Evolutionary conservation across 2,329 filamentous ascomycete genomes (phyloP).

Genomic region (Alternaria alternata): DNA sequence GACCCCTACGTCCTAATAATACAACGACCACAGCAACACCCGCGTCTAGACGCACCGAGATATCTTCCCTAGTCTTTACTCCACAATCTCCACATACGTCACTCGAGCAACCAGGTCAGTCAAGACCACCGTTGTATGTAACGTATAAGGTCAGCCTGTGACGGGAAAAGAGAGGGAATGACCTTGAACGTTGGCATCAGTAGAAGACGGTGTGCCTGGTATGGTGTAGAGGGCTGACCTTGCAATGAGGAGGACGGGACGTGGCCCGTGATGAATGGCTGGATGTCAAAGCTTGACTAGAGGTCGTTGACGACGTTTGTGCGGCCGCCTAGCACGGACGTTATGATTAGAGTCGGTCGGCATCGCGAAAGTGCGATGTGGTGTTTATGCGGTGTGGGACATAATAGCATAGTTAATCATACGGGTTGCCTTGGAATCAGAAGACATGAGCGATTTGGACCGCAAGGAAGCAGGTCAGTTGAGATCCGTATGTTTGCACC

Average conservation of each 20-base stretch:
- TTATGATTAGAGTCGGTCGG: not conserved
- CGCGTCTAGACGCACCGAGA: not conserved
- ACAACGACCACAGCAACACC: not conserved
- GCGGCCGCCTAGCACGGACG: not conserved
- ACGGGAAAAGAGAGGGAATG: not conserved
- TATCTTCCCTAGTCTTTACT: not conserved
- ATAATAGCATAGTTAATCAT: not conserved
- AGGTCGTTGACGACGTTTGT: not conserved
- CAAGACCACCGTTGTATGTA: not conserved
- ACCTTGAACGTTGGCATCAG: not conserved
- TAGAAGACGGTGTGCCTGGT: not conserved
- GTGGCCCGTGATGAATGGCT: not conserved
- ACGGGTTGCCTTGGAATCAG: not conserved
- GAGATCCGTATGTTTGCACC: not conserved
- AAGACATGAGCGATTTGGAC: not conserved
- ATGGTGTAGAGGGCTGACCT: not conserved
- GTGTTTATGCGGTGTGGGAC: not conserved
- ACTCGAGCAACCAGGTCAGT: not conserved
- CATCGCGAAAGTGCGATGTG: not conserved
- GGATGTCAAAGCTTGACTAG: not conserved
- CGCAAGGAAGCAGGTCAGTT: not conserved
- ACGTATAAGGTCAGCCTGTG: not conserved
- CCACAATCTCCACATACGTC: conserved; percentile 5
- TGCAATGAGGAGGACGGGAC: not conserved
- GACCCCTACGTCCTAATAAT: not conserved